Evolutionary conservation across 2,329 filamentous ascomycete genomes (phyloP).

Genomic region (Colletotrichum ledebouriae): DNA sequence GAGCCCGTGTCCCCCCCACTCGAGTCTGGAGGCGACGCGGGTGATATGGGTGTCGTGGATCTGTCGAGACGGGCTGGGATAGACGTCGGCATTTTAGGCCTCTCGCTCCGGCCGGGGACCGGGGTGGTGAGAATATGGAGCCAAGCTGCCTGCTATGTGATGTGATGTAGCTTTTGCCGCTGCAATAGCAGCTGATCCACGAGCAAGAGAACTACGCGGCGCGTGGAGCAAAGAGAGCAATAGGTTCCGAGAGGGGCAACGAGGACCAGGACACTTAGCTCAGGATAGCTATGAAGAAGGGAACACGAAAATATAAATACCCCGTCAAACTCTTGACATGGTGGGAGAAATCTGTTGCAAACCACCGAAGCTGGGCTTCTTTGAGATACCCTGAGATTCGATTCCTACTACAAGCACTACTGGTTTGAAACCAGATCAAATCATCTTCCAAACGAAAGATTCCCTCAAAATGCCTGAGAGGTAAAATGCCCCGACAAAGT

Average conservation of each 20-base stretch:
- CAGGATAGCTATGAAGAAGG: no score
- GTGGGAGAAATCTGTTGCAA: background rate
- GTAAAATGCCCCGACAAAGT: background rate
- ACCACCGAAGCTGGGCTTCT: slow-evolving; percentile 25
- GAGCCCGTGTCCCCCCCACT: background rate
- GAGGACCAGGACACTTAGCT: no score
- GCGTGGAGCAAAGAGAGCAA: background rate
- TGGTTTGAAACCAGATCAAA: no score
- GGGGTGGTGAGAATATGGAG: background rate
- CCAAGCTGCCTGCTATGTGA: background rate
- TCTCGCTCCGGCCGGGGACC: background rate
- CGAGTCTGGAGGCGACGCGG: background rate
- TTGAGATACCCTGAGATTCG: background rate
- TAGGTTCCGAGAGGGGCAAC: background rate
- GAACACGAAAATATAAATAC: slow-evolving; percentile 16
- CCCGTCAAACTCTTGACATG: background rate
- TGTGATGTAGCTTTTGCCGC: background rate
- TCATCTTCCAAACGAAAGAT: background rate
- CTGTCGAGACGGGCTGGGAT: background rate
- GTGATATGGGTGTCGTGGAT: background rate
- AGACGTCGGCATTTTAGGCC: background rate
- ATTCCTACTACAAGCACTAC: background rate
- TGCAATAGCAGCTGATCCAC: slow-evolving; percentile 7
- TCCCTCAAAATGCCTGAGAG: background rate
- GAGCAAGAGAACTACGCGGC: background rate